Percentiles rank a stretch among this genome's conserved stretches.
Evolutionary conservation across 768 basidiomycete genomes (phyloP).

Genomic region (Rhizopogon rudus): DNA sequence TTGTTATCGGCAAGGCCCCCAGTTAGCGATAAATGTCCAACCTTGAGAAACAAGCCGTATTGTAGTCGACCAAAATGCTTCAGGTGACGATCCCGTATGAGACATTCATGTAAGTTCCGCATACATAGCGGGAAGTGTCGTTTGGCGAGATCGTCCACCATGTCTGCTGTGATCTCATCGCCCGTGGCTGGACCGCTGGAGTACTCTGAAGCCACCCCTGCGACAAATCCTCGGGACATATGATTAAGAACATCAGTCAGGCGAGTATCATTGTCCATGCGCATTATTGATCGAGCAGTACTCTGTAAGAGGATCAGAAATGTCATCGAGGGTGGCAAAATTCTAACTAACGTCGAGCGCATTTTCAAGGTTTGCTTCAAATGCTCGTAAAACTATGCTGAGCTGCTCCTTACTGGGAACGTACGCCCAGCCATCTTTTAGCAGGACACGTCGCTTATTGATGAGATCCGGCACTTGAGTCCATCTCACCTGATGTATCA

Average conservation of each 20-base stretch:
- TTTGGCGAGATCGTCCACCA: conserved; percentile 82
- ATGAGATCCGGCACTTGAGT: conserved; percentile 92
- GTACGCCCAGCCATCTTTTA: conserved; percentile 83
- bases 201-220: conserved; percentile 87
- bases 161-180: conserved; percentile 83
- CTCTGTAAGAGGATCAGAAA: conserved; percentile 39
- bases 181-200: conserved; percentile 46
- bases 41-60: conserved; percentile 95
- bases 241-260: conserved; percentile 86
- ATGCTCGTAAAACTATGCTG: conserved; percentile 85
- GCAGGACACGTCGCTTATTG: conserved; percentile 70
- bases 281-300: conserved; percentile 82
- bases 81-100: conserved; percentile 76
- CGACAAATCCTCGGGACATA: conserved; percentile 89
- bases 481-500: conserved; percentile 79
- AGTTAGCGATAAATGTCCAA: conserved; percentile 21
- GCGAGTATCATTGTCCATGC: conserved; percentile 92
- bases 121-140: conserved; percentile 96
- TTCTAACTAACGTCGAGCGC: conserved; percentile 61
- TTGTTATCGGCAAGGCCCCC: neutral
- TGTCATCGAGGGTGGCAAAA: neutral
- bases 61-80: conserved; percentile 91
- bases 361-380: conserved; percentile 63
- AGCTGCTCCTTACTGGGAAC: conserved; percentile 74
- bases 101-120: conserved; percentile 80